Conservation (phyloP, 2,329 filamentous ascomycete genomes). For the Graphium sp. region DNA sequence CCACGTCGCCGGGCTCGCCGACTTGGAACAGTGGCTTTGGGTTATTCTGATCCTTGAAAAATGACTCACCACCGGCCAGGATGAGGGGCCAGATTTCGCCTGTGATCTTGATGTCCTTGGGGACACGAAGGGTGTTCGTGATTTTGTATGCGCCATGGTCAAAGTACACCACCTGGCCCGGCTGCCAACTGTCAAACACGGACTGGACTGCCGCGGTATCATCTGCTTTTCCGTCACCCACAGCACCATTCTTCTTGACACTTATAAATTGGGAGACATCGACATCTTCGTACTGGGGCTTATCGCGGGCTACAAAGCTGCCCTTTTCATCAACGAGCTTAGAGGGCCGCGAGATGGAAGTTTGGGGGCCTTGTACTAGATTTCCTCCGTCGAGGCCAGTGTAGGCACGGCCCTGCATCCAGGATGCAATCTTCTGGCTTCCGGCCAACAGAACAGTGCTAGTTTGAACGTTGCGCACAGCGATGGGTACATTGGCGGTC, state of each 20-base stretch:
- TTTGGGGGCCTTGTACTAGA: slow-evolving; percentile 41
- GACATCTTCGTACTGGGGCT: slow-evolving; percentile 70
- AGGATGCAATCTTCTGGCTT: slow-evolving; percentile 51
- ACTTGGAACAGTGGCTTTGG: slow-evolving; percentile 78
- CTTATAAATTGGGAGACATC: slow-evolving; percentile 59
- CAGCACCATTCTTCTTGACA: slow-evolving; percentile 67
- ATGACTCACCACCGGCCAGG: slow-evolving; percentile 56
- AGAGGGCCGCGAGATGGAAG: slow-evolving; percentile 43
- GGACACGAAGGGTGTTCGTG: slow-evolving; percentile 52
- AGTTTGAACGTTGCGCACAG: slow-evolving; percentile 43
- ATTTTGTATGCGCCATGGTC: slow-evolving; percentile 61
- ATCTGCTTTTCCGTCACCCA: slow-evolving; percentile 74
- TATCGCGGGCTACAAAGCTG: slow-evolving; percentile 65
- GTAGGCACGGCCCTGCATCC: slow-evolving; percentile 68
- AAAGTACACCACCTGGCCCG: slow-evolving; percentile 55
- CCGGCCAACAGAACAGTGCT: slow-evolving; percentile 47
- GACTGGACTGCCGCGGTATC: slow-evolving; percentile 75
- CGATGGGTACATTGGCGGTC: slow-evolving; percentile 43
- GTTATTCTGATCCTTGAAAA: slow-evolving; percentile 59
- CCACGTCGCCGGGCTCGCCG: slow-evolving; percentile 59
- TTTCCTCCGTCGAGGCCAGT: slow-evolving; percentile 24
- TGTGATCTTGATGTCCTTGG: slow-evolving; percentile 70
- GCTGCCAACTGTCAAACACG: slow-evolving; percentile 49
- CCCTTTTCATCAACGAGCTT: slow-evolving; percentile 47
- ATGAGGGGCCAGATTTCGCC: slow-evolving; percentile 87